Evolutionary conservation across 2,329 filamentous ascomycete genomes (phyloP).

Genomic region (Phialophora macrospora): DNA sequence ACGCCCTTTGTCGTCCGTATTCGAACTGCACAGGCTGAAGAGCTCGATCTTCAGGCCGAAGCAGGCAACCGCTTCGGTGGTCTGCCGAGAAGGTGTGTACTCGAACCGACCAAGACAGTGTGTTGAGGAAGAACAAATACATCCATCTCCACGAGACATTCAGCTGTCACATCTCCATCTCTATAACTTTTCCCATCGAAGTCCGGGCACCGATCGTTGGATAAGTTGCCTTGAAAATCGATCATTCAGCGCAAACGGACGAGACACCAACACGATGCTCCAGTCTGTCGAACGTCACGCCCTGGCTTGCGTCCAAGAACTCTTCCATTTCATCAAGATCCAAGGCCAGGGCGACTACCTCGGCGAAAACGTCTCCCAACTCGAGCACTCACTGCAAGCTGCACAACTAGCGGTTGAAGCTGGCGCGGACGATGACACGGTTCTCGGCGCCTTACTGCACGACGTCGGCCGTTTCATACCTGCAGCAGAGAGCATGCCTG

Average conservation of each 20-base stretch:
- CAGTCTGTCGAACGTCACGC: slow-evolving; percentile 36
- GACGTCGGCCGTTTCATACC: slow-evolving; percentile 45
- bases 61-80: not conserved
- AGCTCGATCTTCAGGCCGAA: slow-evolving; percentile 15
- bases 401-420: slow-evolving; percentile 43
- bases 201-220: not conserved
- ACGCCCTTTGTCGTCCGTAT: not conserved
- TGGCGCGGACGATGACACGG: slow-evolving; percentile 40
- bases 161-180: slow-evolving; percentile 3
- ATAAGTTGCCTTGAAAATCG: not conserved
- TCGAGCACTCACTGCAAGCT: slow-evolving; percentile 45
- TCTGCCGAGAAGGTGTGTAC: not conserved
- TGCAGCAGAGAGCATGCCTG: slow-evolving; percentile 39
- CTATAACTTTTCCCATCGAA: not conserved
- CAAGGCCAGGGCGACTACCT: slow-evolving; percentile 46
- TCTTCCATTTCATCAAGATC: slow-evolving; percentile 41
- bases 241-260: not conserved
- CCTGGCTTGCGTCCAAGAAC: slow-evolving; percentile 34
- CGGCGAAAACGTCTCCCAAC: slow-evolving; percentile 45
- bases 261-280: slow-evolving; percentile 14
- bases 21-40: not conserved
- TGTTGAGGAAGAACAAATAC: not conserved
- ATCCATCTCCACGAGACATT: not conserved
- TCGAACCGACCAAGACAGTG: not conserved
- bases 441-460: slow-evolving; percentile 43